phyloP scores from a whole-genome alignment of 2,329 filamentous ascomycete species.

The Pseudocercospora musae region DNA sequence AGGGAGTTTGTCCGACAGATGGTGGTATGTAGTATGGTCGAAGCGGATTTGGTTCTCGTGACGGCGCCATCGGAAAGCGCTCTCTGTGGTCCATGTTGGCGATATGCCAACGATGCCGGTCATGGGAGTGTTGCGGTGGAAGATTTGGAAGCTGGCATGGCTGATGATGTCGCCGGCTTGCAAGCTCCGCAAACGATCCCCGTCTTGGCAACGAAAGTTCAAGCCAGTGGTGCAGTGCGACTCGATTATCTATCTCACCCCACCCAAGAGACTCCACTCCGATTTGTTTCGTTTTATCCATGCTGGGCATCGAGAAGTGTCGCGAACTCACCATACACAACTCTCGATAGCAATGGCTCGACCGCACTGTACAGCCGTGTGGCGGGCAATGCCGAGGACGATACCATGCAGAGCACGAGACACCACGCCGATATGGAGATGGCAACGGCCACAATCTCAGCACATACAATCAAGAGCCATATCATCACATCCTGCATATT shows the following conservation, averaged over 20 bases:
- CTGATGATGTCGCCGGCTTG: conserved; percentile 4
- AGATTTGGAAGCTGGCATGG: not conserved
- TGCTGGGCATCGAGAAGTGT: not conserved
- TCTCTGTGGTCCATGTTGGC: conserved; percentile 19
- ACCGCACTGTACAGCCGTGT: conserved; percentile 1
- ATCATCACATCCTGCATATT: not conserved
- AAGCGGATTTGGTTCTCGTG: conserved; percentile 58
- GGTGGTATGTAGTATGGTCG: conserved; percentile 71
- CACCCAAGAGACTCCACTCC: not conserved
- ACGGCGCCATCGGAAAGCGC: conserved; percentile 41
- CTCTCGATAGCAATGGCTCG: conserved; percentile 4
- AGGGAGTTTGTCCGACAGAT: conserved; percentile 46
- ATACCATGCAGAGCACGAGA: conserved; percentile 5
- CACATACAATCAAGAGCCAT: not conserved
- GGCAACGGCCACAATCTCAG: not conserved
- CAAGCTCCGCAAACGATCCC: not conserved
- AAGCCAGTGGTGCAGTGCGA: not conserved
- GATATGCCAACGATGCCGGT: not conserved
- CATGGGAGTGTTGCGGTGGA: not conserved
- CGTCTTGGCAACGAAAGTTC: not conserved
- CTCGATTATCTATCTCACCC: not conserved
- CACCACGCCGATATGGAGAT: conserved; percentile 6
- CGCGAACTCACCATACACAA: not conserved
- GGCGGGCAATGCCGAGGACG: not conserved
- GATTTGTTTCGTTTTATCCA: not conserved